Conservation (phyloP, 495 filamentous ascomycete genomes). For the Penicillium atrosanguineum region DNA sequence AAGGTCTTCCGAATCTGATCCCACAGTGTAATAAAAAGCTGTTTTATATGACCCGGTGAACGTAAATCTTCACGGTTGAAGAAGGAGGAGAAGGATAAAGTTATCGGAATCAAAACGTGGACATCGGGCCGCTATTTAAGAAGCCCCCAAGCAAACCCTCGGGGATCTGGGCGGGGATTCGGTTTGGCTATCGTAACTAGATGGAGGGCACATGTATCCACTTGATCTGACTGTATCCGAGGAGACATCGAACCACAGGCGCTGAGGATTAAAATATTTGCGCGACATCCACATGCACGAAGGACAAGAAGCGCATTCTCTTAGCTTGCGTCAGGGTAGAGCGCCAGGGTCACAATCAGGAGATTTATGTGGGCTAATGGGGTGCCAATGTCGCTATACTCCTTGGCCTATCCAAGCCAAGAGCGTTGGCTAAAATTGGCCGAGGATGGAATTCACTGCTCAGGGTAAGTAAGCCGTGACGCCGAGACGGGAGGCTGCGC, state of each 20-base stretch:
- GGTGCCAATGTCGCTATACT: not conserved
- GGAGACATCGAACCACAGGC: not conserved
- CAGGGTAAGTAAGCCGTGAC: not conserved
- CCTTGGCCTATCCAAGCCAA: not conserved
- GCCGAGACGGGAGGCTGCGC: not conserved
- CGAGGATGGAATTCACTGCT: not conserved
- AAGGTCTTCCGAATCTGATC: no score
- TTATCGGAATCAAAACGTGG: not conserved
- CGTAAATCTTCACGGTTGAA: not conserved
- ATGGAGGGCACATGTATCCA: not conserved
- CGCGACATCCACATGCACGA: not conserved
- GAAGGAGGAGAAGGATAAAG: not conserved
- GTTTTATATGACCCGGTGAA: no score
- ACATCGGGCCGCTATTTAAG: not conserved
- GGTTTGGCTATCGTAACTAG: not conserved
- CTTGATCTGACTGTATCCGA: not conserved
- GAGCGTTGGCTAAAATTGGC: not conserved
- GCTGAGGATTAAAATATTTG: not conserved
- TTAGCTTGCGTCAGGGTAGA: not conserved
- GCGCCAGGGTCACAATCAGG: not conserved
- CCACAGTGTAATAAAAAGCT: no score
- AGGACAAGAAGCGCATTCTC: not conserved
- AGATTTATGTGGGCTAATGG: not conserved
- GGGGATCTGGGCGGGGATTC: not conserved
- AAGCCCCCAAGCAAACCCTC: not conserved